Conservation (phyloP, 2,329 filamentous ascomycete species). For the Colletotrichum truncatum region DNA sequence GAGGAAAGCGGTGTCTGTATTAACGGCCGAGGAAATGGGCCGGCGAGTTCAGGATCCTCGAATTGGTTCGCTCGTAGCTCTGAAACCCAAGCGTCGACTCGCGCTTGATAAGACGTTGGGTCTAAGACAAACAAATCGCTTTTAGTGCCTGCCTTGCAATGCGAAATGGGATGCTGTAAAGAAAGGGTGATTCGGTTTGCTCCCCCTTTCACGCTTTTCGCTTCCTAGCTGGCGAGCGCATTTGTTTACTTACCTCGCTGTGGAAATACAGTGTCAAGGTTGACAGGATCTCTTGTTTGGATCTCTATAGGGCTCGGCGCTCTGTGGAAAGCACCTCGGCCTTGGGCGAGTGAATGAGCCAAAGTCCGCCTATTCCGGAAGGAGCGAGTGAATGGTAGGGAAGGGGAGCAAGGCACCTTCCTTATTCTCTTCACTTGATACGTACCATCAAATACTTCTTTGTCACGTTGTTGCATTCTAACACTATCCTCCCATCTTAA, state of each 20-base stretch:
- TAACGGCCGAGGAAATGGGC: slow-evolving; percentile 19
- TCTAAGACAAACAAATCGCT: neutral
- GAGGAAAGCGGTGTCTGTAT: neutral
- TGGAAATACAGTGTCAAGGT: slow-evolving; percentile 4
- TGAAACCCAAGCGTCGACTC: slow-evolving; percentile 24
- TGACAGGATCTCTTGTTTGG: neutral
- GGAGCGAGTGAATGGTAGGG: neutral
- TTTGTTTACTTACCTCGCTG: slow-evolving; percentile 22
- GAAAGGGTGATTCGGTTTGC: neutral
- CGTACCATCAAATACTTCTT: neutral
- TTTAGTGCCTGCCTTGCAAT: neutral
- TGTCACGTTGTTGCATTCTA: neutral
- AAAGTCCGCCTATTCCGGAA: neutral
- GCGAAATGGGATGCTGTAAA: neutral
- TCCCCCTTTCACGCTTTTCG: neutral
- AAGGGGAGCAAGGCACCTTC: no score
- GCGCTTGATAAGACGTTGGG: slow-evolving; percentile 1
- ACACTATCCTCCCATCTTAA: neutral
- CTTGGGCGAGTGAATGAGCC: slow-evolving; percentile 12
- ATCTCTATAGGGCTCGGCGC: neutral
- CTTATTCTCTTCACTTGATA: neutral
- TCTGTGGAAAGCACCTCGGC: neutral
- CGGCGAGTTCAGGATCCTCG: slow-evolving; percentile 26
- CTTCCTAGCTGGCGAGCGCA: neutral
- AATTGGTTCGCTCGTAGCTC: slow-evolving; percentile 10